phyloP scores from a whole-genome alignment of 23 red algal genomes.

The Gracilariopsis chorda region DNA sequence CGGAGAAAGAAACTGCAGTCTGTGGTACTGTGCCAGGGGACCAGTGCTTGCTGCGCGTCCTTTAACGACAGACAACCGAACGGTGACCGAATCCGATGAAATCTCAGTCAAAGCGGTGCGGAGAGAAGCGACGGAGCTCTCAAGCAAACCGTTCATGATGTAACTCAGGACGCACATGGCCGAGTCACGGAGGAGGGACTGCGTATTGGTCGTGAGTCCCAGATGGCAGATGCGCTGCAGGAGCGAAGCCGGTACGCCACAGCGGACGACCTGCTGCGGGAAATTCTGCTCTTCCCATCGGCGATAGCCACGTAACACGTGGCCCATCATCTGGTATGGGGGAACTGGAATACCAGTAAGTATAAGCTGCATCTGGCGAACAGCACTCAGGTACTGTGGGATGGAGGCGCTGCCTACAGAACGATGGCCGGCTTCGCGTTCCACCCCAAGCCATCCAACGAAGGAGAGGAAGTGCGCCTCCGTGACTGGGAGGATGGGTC shows the following conservation, averaged over 20 bases:
- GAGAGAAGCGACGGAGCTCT: not conserved
- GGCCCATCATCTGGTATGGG: not conserved
- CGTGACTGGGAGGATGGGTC: not conserved
- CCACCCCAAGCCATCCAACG: constrained; percentile 2
- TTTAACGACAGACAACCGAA: not conserved
- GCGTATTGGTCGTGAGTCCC: not conserved
- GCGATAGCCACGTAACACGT: not conserved
- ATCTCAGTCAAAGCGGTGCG: not conserved
- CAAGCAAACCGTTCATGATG: not conserved
- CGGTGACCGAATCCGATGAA: not conserved
- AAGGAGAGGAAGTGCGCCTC: not conserved
- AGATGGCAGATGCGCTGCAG: not conserved
- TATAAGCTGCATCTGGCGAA: constrained; percentile 9
- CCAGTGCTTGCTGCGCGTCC: not conserved
- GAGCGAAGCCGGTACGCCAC: not conserved
- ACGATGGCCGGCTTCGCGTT: not conserved
- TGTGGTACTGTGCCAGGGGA: not conserved
- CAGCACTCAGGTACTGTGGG: not conserved
- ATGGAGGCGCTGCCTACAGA: not conserved
- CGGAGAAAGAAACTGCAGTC: not conserved
- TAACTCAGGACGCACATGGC: not conserved
- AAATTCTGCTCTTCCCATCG: not conserved
- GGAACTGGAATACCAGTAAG: not conserved
- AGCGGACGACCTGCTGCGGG: not conserved
- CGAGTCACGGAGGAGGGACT: not conserved